Conservation (phyloP, 2,329 filamentous ascomycete species). For the Paraphaeosphaeria minitans region DNA sequence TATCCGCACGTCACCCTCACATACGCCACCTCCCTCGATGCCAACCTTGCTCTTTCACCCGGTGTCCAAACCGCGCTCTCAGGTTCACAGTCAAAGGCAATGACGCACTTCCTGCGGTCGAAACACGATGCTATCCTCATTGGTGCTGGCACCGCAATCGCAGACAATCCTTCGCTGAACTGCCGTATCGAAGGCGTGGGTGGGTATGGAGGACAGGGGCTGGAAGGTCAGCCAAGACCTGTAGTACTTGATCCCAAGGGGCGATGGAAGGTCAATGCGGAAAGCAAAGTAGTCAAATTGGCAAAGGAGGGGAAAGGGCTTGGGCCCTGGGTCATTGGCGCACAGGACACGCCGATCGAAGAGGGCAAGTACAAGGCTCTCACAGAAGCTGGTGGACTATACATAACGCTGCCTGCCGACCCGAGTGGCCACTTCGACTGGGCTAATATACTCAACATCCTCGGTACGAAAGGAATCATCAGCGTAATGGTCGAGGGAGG, state of each 20-base stretch:
- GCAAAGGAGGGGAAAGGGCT: constrained; percentile 69
- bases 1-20: constrained; percentile 68
- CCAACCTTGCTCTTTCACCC: constrained; percentile 74
- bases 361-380: constrained; percentile 39
- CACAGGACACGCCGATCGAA: constrained; percentile 22
- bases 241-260: constrained; percentile 79
- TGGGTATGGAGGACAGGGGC: constrained; percentile 59
- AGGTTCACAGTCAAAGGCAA: constrained; percentile 80
- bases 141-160: constrained; percentile 80
- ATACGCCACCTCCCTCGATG: constrained; percentile 89
- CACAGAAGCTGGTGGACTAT: constrained; percentile 33
- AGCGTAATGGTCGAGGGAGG: constrained; percentile 96
- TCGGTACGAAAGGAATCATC: constrained; percentile 65
- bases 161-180: constrained; percentile 85
- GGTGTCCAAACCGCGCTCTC: constrained; percentile 84
- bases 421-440: constrained; percentile 52
- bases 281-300: constrained; percentile 69
- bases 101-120: constrained; percentile 90
- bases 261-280: constrained; percentile 69
- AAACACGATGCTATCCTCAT: constrained; percentile 84
- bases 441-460: constrained; percentile 64
- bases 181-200: constrained; percentile 70
- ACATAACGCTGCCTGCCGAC: constrained; percentile 20
- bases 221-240: constrained; percentile 73
- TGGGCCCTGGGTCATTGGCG: constrained; percentile 68